Evolutionary conservation across 2,329 filamentous ascomycete genomes (phyloP), one percentile per base, ranked within the genome.

Genomic region (Calonectria multiphialidica): DNA sequence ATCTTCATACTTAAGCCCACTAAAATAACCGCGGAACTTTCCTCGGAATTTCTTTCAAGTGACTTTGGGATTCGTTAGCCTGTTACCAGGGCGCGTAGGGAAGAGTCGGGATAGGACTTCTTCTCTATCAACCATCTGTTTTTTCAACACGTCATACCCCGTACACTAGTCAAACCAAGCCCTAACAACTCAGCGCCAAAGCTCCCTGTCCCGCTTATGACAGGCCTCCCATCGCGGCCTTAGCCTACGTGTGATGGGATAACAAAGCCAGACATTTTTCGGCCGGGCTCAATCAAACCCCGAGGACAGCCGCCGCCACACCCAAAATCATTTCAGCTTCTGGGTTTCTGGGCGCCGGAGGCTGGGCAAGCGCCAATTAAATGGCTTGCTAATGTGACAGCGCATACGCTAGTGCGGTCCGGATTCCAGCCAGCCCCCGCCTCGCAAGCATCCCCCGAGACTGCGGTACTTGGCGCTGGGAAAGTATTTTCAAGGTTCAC

Each of bases 261-360:
- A 25, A 23, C 7, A 40, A 8, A 16, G 53, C 28, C 53, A 18
- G 33, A 12, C 53, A 9, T 13, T 37, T 40, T 13, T 37, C 33
- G 21, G 35, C 53, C 35, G 15, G 53, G 25, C 21, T 40, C 53
- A 59, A 59, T 40, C 53, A 59, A 33, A 15, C 16, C 33, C 21
- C 53, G 30, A 15, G 53, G 35, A 59, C 53, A 59, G 53, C 53
- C 53, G 53, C 53, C 53, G 53, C 53, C 53, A 59, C 53, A 59
- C 53, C 35, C 53, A 59, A 57, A 40, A 59, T 10, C 33, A 40
- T 25, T 59, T 42, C 33, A 40, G 53, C 53, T 59, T 40, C n/a
- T 25, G 16, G 2, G 53, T 33, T 59, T 40, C n/a, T 25, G 16
- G 2, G 30, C 16, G 16, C 13, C 9, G 53, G 33, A 12, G 53